Conservation (phyloP, 2,329 filamentous ascomycete species). For the Lasiodiplodia hormozganensis region DNA sequence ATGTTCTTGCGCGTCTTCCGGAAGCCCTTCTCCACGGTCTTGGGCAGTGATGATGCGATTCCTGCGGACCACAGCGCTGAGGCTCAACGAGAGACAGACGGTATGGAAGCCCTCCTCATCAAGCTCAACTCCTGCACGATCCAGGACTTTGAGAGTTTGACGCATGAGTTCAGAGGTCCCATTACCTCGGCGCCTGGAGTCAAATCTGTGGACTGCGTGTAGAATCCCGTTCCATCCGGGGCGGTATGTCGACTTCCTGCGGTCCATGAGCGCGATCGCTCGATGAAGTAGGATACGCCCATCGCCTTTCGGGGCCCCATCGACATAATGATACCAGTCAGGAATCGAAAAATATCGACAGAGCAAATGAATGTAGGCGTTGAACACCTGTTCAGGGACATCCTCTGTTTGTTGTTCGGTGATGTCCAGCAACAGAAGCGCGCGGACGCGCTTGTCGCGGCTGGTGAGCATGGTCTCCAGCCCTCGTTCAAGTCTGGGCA, state of each 20-base stretch:
- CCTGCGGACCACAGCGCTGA: background rate
- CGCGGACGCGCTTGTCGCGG: background rate
- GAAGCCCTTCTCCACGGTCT: background rate
- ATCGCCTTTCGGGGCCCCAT: background rate
- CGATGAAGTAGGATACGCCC: conserved; percentile 22
- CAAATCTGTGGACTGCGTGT: conserved; percentile 27
- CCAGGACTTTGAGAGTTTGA: conserved; percentile 12
- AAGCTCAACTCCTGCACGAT: conserved; percentile 6
- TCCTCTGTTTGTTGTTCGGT: conserved; percentile 36
- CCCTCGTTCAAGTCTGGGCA: conserved; percentile 33
- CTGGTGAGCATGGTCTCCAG: background rate
- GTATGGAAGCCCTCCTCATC: conserved; percentile 17
- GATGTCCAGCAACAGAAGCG: background rate
- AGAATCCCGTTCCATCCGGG: conserved; percentile 38
- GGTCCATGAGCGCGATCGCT: conserved; percentile 38
- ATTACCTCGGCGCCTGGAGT: background rate
- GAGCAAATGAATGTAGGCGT: conserved; percentile 61
- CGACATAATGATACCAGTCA: conserved; percentile 30
- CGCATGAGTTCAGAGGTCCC: conserved; percentile 14
- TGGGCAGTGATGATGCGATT: background rate
- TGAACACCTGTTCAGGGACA: conserved; percentile 51
- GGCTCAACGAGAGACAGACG: conserved; percentile 5
- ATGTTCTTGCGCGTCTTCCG: background rate
- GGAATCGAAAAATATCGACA: conserved; percentile 48
- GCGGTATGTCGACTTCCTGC: conserved; percentile 30